Evolutionary conservation across 2,329 filamentous ascomycete species (phyloP).

Genomic region (Cladosporium sp.): DNA sequence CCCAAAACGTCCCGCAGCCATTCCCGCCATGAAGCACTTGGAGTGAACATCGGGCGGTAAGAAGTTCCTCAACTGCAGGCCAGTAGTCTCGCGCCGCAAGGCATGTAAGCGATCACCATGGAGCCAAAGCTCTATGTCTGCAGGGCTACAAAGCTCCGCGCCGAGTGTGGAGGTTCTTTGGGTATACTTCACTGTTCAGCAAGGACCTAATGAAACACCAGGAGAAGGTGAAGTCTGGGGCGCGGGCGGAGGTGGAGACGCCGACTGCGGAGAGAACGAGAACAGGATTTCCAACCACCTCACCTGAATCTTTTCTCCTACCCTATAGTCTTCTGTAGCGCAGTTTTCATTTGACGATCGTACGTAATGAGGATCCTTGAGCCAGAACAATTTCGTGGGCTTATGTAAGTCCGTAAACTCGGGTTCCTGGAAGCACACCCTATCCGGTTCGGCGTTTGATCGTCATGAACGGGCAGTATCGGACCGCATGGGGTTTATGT

Average conservation of each 20-base stretch:
- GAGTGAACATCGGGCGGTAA: too few species aligned
- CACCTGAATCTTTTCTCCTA: not conserved
- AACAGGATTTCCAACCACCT: not conserved
- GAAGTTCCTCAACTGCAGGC: too few species aligned
- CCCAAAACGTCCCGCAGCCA: too few species aligned
- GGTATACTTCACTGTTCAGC: too few species aligned
- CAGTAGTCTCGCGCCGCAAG: too few species aligned
- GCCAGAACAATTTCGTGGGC: not conserved
- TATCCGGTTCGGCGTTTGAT: not conserved
- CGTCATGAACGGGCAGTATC: conserved; percentile 6
- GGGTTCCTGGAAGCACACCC: not conserved
- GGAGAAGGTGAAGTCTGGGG: not conserved
- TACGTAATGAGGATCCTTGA: conserved; percentile 2
- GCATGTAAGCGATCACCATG: too few species aligned
- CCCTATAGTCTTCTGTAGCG: conserved; percentile 6
- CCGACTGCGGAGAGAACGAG: not conserved
- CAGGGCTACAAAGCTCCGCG: too few species aligned
- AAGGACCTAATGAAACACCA: too few species aligned
- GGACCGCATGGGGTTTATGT: not conserved
- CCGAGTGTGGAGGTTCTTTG: too few species aligned
- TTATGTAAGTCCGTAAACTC: not conserved
- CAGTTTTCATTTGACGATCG: not conserved
- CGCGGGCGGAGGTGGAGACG: not conserved
- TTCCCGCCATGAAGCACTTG: too few species aligned
- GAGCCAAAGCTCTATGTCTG: too few species aligned